Evolutionary conservation across 1,284 basidiomycete species (phyloP).

Genomic region (Ceratobasidium sp.): DNA sequence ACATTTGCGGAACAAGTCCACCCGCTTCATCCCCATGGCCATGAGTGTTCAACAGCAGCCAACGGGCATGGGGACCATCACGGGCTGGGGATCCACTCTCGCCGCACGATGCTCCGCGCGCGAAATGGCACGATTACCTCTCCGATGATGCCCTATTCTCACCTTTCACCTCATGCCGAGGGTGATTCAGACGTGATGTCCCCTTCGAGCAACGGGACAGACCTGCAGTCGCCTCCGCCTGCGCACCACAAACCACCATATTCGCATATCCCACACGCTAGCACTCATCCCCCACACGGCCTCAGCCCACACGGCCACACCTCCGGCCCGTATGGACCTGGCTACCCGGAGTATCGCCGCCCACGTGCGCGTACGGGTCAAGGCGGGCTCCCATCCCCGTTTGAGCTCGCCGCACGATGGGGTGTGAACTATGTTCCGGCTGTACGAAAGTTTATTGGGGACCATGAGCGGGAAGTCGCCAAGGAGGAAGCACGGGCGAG

Average conservation of each 20-base stretch:
- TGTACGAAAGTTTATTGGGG: slow-evolving; percentile 18
- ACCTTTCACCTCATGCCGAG: slow-evolving; percentile 18
- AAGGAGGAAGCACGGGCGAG: slow-evolving; percentile 24
- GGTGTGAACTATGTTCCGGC: slow-evolving; percentile 23
- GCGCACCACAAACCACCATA: slow-evolving; percentile 9
- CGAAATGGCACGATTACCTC: slow-evolving; percentile 40
- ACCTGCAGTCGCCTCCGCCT: slow-evolving; percentile 10
- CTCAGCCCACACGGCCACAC: neutral
- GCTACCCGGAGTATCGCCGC: neutral
- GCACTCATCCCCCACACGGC: neutral
- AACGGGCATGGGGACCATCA: neutral
- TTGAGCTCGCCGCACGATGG: slow-evolving; percentile 31
- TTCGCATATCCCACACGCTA: neutral
- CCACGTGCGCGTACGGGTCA: slow-evolving; percentile 26
- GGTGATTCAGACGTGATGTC: neutral
- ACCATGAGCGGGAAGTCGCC: slow-evolving; percentile 35
- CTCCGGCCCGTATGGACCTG: neutral
- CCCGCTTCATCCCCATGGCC: slow-evolving; percentile 10
- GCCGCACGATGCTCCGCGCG: slow-evolving; percentile 8
- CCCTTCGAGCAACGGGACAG: neutral
- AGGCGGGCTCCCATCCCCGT: slow-evolving; percentile 22
- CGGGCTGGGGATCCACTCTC: slow-evolving; percentile 1
- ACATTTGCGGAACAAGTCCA: slow-evolving; percentile 32
- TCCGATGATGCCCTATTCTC: slow-evolving; percentile 2
- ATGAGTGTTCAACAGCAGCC: neutral